These are phyloP conservation scores for Pyrenula aspistea DNA, from an alignment of 495 filamentous ascomycete genomes.

Conservation along the genomic window DNA sequence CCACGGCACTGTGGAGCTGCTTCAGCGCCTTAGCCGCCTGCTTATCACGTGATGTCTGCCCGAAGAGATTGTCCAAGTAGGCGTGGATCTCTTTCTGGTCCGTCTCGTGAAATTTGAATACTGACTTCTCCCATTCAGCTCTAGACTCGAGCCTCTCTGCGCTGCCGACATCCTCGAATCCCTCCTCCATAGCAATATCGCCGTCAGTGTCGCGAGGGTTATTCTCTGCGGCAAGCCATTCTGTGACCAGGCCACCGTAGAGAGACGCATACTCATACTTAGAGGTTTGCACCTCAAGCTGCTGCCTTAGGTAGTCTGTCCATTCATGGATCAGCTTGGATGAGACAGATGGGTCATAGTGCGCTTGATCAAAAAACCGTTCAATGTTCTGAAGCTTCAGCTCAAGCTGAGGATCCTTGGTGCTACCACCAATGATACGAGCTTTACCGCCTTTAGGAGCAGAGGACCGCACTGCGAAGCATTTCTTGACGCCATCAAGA, in stretches of 20 bases:
- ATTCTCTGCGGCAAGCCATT: conserved; percentile 37
- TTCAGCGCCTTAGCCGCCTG: conserved; percentile 29
- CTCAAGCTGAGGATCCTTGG: conserved; percentile 6
- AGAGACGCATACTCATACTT: conserved; percentile 52
- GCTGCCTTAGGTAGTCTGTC: conserved; percentile 33
- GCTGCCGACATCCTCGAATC: conserved; percentile 25
- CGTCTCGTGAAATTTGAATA: conserved; percentile 39
- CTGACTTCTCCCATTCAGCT: conserved; percentile 42
- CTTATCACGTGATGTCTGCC: conserved; percentile 12
- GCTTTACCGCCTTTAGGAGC: neutral
- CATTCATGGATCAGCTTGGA: conserved; percentile 29
- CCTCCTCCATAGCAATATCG: neutral
- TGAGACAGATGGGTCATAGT: conserved; percentile 44
- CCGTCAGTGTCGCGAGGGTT: neutral
- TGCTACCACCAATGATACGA: neutral
- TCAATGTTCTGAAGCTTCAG: conserved; percentile 31
- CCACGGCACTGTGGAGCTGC: conserved; percentile 27
- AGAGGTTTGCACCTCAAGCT: conserved; percentile 35
- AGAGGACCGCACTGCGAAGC: neutral
- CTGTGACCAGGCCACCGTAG: conserved; percentile 49
- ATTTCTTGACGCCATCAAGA: conserved; percentile 14
- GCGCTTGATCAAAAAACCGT: conserved; percentile 42
- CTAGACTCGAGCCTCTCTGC: conserved; percentile 37
- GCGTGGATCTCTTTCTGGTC: conserved; percentile 29
- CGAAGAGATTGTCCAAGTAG: conserved; percentile 44